Evolutionary conservation across 768 basidiomycete genomes (phyloP).

Genomic region (Podaxis rugospora): DNA sequence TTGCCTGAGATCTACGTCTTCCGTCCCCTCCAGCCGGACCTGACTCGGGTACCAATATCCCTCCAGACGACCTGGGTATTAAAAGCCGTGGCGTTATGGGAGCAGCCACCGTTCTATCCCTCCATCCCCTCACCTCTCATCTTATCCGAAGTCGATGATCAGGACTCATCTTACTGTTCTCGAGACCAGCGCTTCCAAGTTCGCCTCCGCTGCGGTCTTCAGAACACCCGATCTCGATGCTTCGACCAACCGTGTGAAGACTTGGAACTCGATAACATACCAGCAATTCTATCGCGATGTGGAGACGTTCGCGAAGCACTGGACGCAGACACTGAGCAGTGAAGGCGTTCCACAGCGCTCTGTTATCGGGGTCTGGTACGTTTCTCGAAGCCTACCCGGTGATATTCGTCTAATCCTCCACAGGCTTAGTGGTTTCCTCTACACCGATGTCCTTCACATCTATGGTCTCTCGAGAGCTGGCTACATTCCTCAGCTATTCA

Average conservation of each 20-base stretch:
- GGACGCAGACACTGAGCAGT: conserved; percentile 45
- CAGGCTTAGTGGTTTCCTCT: conserved; percentile 74
- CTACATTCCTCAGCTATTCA: conserved; percentile 75
- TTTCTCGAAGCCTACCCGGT: conserved; percentile 7
- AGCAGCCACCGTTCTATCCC: conserved; percentile 2
- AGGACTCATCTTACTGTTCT: conserved; percentile 63
- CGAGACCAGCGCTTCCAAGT: conserved; percentile 46
- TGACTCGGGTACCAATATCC: conserved; percentile 29
- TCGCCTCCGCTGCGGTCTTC: conserved; percentile 53
- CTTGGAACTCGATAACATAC: conserved; percentile 65
- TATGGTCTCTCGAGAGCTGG: conserved; percentile 75
- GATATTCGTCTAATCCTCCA: conserved; percentile 12
- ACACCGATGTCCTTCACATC: conserved; percentile 67
- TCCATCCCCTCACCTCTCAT: conserved; percentile 16
- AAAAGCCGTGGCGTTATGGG: conserved; percentile 3
- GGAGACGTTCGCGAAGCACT: conserved; percentile 60
- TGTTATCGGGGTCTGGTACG: conserved; percentile 72
- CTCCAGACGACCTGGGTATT: conserved; percentile 14
- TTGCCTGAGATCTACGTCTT: conserved; percentile 28
- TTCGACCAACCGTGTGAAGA: conserved; percentile 34
- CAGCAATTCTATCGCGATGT: conserved; percentile 60
- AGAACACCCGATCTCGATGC: conserved; percentile 48
- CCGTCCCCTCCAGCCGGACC: conserved; percentile 21
- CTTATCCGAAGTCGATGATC: conserved; percentile 26
- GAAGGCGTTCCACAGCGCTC: conserved; percentile 48